Conservation (phyloP, 169 alveolate species). For the Sarcocystis neurona region DNA sequence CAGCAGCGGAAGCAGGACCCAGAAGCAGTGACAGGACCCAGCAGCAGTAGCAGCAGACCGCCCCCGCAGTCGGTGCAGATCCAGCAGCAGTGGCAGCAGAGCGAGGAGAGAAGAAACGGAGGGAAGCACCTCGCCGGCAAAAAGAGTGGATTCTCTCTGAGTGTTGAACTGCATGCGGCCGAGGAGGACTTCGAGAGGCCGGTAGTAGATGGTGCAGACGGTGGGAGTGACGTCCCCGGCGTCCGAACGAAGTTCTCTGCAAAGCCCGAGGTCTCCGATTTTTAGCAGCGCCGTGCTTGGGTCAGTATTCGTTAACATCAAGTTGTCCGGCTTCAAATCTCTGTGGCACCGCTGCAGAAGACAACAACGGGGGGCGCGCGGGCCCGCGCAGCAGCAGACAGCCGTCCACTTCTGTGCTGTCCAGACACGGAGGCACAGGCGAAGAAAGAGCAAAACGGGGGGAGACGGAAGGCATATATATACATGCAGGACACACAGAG, state of each 20-base stretch:
- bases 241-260: conserved; percentile 81
- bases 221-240: conserved; percentile 87
- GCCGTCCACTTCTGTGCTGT: background rate
- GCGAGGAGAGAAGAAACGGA: background rate
- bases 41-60: background rate
- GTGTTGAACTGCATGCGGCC: conserved; percentile 69
- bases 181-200: conserved; percentile 84
- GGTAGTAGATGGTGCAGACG: conserved; percentile 85
- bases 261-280: conserved; percentile 90
- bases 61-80: background rate
- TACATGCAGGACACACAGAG: background rate
- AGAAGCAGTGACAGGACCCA: too few species aligned
- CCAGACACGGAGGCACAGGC: background rate
- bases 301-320: conserved; percentile 79
- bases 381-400: background rate
- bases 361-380: background rate
- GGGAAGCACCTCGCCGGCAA: conserved; percentile 36
- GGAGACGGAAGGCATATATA: too few species aligned
- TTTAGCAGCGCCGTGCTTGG: conserved; percentile 70
- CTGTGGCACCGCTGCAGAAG: conserved; percentile 80
- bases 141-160: conserved; percentile 18
- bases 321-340: conserved; percentile 90
- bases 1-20: background rate
- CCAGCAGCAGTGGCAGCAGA: background rate
- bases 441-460: too few species aligned